phyloP scores from a whole-genome alignment of 192 early-diverging fungal species.

The Radiomyces spectabilis region DNA sequence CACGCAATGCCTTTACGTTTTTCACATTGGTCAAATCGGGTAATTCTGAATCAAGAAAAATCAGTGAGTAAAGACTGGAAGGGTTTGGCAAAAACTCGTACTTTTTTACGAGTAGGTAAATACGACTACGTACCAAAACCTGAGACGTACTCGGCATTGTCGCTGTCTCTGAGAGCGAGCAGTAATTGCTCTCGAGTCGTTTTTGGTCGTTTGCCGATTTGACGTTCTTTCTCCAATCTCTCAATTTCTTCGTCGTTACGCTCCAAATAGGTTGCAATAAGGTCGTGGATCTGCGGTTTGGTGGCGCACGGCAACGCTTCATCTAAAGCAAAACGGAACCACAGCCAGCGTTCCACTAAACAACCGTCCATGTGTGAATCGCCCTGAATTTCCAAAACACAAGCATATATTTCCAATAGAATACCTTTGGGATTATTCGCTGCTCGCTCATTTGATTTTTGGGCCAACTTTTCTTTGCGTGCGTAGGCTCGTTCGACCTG shows the following conservation, averaged over 20 bases:
- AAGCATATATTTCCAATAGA: too few species aligned
- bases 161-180: constrained; percentile 32
- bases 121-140: constrained; percentile 52
- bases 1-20: constrained; percentile 34
- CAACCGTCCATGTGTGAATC: constrained; percentile 13
- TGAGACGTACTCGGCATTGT: constrained; percentile 40
- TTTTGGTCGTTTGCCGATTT: constrained; percentile 38
- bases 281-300: constrained; percentile 25
- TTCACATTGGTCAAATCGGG: constrained; percentile 48
- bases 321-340: constrained; percentile 47
- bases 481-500: constrained; percentile 40
- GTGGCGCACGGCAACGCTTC: constrained; percentile 26
- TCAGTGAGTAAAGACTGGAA: neutral
- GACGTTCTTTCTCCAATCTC: constrained; percentile 28
- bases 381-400: too few species aligned
- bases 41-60: constrained; percentile 30
- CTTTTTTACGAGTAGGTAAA: too few species aligned
- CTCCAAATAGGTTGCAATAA: constrained; percentile 32
- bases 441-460: constrained; percentile 22
- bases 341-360: constrained; percentile 39
- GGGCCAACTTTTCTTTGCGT: constrained; percentile 40
- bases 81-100: too few species aligned
- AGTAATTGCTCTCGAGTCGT: constrained; percentile 33
- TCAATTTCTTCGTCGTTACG: constrained; percentile 41
- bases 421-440: constrained; percentile 25